Percentiles rank a stretch among this genome's conserved stretches.
These are phyloP conservation scores for Saccharomyces pastorianus DNA, from an alignment of 1,139 yeast genomes.

Conservation along the genomic window DNA sequence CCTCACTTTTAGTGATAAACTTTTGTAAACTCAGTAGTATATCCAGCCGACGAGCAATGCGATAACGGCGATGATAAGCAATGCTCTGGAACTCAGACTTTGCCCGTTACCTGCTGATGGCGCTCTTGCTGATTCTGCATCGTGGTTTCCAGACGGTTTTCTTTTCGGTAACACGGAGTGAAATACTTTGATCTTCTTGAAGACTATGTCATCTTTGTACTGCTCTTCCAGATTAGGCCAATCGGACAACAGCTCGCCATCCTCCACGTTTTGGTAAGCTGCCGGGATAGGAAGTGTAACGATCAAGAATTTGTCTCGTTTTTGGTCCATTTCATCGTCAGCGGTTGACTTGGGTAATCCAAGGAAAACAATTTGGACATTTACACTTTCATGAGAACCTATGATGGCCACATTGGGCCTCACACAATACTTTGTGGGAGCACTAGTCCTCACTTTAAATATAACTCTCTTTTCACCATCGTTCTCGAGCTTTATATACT, in stretches of 20 bases:
- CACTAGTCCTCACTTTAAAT: conserved; percentile 94
- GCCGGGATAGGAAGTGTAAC: conserved; percentile 53
- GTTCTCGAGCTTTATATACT: conserved; percentile 59
- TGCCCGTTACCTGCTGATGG: background rate
- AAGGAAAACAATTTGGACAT: conserved; percentile 74
- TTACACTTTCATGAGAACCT: conserved; percentile 61
- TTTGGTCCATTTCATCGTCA: conserved; percentile 44
- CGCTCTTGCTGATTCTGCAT: background rate
- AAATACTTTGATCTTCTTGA: conserved; percentile 70
- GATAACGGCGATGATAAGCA: conserved; percentile 42
- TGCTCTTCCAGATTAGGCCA: conserved; percentile 65
- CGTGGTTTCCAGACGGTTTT: background rate
- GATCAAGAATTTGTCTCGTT: conserved; percentile 86
- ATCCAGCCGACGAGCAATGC: conserved; percentile 54
- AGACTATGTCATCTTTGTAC: conserved; percentile 48
- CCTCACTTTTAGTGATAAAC: background rate
- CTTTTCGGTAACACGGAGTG: conserved; percentile 34
- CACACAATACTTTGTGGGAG: conserved; percentile 90
- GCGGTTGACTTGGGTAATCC: conserved; percentile 71
- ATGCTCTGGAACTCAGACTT: conserved; percentile 39
- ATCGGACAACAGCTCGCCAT: conserved; percentile 37
- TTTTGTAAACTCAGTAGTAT: conserved; percentile 35
- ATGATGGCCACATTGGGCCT: conserved; percentile 85
- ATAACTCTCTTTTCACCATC: conserved; percentile 53
- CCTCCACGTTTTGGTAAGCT: conserved; percentile 34